These are phyloP conservation scores for Globisporangium okanoganense DNA, from an alignment of 352 stramenopile genomes.

Conservation along the genomic window DNA sequence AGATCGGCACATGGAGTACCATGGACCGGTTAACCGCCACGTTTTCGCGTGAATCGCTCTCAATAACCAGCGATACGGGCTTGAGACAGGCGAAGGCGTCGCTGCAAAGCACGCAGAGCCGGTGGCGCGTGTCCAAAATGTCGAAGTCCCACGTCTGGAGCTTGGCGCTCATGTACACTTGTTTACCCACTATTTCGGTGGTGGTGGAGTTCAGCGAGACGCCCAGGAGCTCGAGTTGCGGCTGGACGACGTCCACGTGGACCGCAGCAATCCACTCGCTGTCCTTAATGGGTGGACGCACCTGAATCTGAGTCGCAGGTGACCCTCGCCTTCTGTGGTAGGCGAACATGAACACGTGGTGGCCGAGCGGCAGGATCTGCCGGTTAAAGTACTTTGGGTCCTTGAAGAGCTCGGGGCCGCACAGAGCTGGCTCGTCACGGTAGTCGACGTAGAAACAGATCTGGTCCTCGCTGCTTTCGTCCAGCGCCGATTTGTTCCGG, in stretches of 20 bases:
- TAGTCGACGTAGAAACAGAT: constrained; percentile 41
- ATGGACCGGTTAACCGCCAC: constrained; percentile 17
- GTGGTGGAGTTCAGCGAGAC: constrained; percentile 10
- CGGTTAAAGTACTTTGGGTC: constrained; percentile 32
- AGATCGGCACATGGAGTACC: constrained; percentile 33
- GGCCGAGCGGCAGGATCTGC: constrained; percentile 18
- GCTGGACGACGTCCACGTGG: constrained; percentile 34
- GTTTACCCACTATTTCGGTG: neutral
- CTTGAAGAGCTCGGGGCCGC: constrained; percentile 24
- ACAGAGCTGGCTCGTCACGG: constrained; percentile 15
- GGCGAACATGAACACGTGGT: constrained; percentile 44
- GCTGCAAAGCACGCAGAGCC: constrained; percentile 43
- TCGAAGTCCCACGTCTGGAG: constrained; percentile 46
- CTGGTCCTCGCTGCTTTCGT: constrained; percentile 16
- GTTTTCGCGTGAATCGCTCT: constrained; percentile 9
- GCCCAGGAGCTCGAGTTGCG: constrained; percentile 26
- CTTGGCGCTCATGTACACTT: constrained; percentile 17
- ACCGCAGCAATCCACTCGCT: constrained; percentile 31
- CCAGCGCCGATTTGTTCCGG: neutral
- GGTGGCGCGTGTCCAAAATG: constrained; percentile 27
- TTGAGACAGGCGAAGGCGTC: constrained; percentile 41
- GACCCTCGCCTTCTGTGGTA: neutral
- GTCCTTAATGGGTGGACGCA: neutral
- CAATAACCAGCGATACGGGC: constrained; percentile 21
- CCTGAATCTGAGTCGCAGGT: neutral